phyloP scores from a whole-genome alignment of 2,329 filamentous ascomycete species.

The Waltergamsia citrina region DNA sequence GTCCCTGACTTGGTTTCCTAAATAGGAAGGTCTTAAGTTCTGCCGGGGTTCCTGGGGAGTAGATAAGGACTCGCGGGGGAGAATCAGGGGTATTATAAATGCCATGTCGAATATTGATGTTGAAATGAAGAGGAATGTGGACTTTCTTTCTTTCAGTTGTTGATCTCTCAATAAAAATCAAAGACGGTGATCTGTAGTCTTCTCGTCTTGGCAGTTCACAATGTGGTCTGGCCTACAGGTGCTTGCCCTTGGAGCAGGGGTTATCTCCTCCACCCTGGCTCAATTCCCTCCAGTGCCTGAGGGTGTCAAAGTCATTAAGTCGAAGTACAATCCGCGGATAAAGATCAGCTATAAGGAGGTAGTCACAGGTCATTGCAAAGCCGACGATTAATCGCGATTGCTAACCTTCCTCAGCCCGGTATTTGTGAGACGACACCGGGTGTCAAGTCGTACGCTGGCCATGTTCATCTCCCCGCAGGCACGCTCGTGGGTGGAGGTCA shows the following conservation, averaged over 20 bases:
- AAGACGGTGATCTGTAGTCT: too few relatives aligned
- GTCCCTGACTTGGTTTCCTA: too few relatives aligned
- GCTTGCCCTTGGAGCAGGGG: not conserved
- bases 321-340: constrained; percentile 49
- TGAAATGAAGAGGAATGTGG: too few relatives aligned
- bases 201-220: too few relatives aligned
- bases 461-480: constrained; percentile 44
- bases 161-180: too few relatives aligned
- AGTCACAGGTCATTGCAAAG: constrained; percentile 22
- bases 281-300: constrained; percentile 19
- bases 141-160: too few relatives aligned
- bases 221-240: constrained; percentile 1
- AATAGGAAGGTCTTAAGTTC: too few relatives aligned
- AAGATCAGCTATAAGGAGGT: constrained; percentile 52
- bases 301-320: constrained; percentile 37
- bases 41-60: too few relatives aligned
- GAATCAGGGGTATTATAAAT: too few relatives aligned
- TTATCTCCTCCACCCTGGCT: constrained; percentile 5
- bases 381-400: too few relatives aligned
- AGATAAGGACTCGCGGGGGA: too few relatives aligned
- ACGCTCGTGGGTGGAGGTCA: constrained; percentile 30
- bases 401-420: constrained; percentile 33
- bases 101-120: too few relatives aligned
- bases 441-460: constrained; percentile 56
- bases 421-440: constrained; percentile 46